phyloP scores from a whole-genome alignment of 2,329 filamentous ascomycete species.

The Dryadomyces quercivorus region DNA sequence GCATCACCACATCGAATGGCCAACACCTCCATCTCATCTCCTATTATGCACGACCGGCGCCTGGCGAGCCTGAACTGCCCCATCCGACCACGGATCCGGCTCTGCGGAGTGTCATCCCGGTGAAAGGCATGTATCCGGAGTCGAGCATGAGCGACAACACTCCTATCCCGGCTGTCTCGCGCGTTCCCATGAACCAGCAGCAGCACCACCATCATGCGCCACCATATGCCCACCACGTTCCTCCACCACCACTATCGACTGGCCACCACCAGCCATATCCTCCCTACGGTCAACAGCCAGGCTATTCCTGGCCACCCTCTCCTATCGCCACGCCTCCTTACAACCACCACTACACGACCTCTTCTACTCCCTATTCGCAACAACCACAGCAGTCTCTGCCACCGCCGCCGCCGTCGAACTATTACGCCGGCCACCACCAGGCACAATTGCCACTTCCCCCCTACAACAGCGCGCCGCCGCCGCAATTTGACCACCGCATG shows the following conservation, averaged over 20 bases:
- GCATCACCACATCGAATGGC: slow-evolving; percentile 79
- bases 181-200: slow-evolving; percentile 52
- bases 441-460: slow-evolving; percentile 7
- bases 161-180: slow-evolving; percentile 67
- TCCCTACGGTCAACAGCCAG: slow-evolving; percentile 25
- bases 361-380: slow-evolving; percentile 17
- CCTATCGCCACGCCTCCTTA: slow-evolving; percentile 43
- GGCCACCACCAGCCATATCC: slow-evolving; percentile 15
- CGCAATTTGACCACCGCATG: slow-evolving; percentile 10
- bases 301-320: slow-evolving; percentile 43
- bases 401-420: slow-evolving; percentile 15
- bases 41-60: slow-evolving; percentile 78
- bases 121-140: slow-evolving; percentile 95
- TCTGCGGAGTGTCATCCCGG: slow-evolving; percentile 70
- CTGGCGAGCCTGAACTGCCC: slow-evolving; percentile 57
- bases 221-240: slow-evolving; percentile 2
- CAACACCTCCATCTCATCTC: slow-evolving; percentile 96
- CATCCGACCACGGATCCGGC: slow-evolving; percentile 72
- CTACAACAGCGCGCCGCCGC: slow-evolving; percentile 8
- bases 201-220: slow-evolving; percentile 22
- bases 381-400: slow-evolving; percentile 16
- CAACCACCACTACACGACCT: slow-evolving; percentile 31
- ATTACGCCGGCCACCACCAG: slow-evolving; percentile 13
- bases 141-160: slow-evolving; percentile 74
- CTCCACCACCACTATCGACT: background rate